Base-by-base conservation (phyloP, 257 asterid genomes). In the Solanum rostratum region DNA sequence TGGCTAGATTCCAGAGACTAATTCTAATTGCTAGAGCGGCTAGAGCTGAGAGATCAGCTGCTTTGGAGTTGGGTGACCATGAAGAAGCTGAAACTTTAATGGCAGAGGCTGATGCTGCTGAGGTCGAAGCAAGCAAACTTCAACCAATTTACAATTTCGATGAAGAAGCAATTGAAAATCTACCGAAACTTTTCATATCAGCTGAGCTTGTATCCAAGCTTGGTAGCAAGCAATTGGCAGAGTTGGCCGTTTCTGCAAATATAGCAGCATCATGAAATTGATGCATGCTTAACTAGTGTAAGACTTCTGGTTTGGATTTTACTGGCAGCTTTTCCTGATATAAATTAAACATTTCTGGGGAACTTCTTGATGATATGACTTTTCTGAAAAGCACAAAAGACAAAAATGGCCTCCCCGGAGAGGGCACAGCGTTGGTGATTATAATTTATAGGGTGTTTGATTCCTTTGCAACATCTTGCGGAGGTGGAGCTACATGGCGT, bases 11-110 rank as follows among this genome's bases (percentile, higher is more conserved):
- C 62, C 89, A 83, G 87, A 89, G 93, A 81, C 80, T 90, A 54
- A 85, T 46, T 76, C 83, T 90, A 52, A 59, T 87, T 66, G 89
- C 88, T 54, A 85, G 88, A 12, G 89, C 85, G 20, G 86, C 90
- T 69, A 85, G 29, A 79, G 89, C 89, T 49, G 93, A 88, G 81
- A 89, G 91, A 87, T 89, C 85, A 52, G 87, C 90, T 59, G 93
- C 93, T 41, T 43, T 90, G 54, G 91, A 90, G 78, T 86, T 87
- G 54, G 89, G 90, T 80, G 91, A 89, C 83, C 69, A 50, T 69
- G 91, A 87, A 84, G 93, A 90, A 84, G 91, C 93, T 68, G 87
- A 88, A 24, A 69, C 70, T 62, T 86, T 90, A 57, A 79, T 82
- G 74, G 87, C 85, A 49, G 93, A 90, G 85, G 88, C 87, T 83